Percentiles rank a stretch among this genome's conserved stretches.
Conservation (phyloP, 495 filamentous ascomycete species). For the Paragyromitra xinjiangensis region DNA sequence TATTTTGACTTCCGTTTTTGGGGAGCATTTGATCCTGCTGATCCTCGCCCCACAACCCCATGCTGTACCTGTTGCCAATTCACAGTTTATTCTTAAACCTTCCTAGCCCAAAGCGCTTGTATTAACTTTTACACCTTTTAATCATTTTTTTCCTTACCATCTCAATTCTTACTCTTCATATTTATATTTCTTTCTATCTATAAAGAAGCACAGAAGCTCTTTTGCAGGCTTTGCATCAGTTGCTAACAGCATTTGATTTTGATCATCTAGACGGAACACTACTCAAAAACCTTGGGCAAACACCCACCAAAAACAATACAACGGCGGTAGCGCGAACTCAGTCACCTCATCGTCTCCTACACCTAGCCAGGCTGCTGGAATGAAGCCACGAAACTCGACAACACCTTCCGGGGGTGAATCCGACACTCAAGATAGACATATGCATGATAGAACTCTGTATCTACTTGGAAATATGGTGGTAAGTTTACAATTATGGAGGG, state of each 20-base stretch:
- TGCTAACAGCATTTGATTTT: slow-evolving; percentile 25
- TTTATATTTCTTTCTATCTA: slow-evolving; percentile 4
- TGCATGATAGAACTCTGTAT: slow-evolving; percentile 72
- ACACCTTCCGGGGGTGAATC: slow-evolving; percentile 60
- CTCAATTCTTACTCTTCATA: not conserved
- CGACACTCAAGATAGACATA: slow-evolving; percentile 69
- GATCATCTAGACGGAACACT: slow-evolving; percentile 51
- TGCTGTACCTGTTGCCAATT: slow-evolving; percentile 16
- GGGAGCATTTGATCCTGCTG: slow-evolving; percentile 20
- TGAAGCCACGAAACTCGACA: slow-evolving; percentile 60
- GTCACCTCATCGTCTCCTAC: slow-evolving; percentile 56
- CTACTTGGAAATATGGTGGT: slow-evolving; percentile 71
- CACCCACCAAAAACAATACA: slow-evolving; percentile 56
- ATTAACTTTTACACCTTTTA: not conserved
- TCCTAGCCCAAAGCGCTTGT: slow-evolving; percentile 4
- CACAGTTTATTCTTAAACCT: slow-evolving; percentile 18
- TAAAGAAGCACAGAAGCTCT: slow-evolving; percentile 6
- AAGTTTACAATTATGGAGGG: slow-evolving; percentile 56
- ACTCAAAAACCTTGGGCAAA: slow-evolving; percentile 54
- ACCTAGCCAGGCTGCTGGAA: slow-evolving; percentile 61
- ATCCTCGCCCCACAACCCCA: slow-evolving; percentile 36
- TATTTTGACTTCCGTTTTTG: slow-evolving; percentile 16
- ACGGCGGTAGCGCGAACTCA: slow-evolving; percentile 40
- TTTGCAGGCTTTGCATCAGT: slow-evolving; percentile 13
- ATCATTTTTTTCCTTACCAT: not conserved